These are phyloP conservation scores for Lindgomyces ingoldianus DNA, from an alignment of 495 filamentous ascomycete genomes.

Conservation along the genomic window DNA sequence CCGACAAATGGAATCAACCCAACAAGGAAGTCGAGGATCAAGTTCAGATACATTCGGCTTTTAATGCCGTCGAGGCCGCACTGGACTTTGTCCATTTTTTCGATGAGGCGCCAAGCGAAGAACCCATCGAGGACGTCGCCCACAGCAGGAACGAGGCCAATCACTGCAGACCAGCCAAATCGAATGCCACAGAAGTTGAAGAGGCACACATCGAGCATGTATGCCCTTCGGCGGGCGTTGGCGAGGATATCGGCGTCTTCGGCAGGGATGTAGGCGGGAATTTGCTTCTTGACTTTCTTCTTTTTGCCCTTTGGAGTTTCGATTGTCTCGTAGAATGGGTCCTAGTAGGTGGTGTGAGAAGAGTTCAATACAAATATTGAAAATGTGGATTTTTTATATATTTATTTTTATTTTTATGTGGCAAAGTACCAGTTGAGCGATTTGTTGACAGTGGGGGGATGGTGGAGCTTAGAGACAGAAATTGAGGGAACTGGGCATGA, in stretches of 20 bases:
- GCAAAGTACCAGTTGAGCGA: too few species aligned
- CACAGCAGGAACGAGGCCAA: slow-evolving; percentile 72
- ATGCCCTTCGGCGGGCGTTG: slow-evolving; percentile 76
- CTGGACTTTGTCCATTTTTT: slow-evolving; percentile 65
- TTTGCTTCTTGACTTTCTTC: slow-evolving; percentile 49
- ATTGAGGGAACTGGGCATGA: not conserved
- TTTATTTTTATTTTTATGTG: too few species aligned
- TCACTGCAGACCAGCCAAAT: slow-evolving; percentile 80
- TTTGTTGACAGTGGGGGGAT: too few species aligned
- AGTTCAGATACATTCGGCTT: slow-evolving; percentile 73
- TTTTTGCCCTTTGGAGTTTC: slow-evolving; percentile 39
- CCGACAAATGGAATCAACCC: slow-evolving; percentile 85
- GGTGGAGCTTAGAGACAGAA: too few species aligned
- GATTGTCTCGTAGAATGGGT: slow-evolving; percentile 46
- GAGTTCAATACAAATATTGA: too few species aligned
- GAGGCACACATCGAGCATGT: slow-evolving; percentile 75
- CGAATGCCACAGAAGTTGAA: slow-evolving; percentile 73
- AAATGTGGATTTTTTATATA: too few species aligned
- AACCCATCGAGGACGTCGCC: slow-evolving; percentile 75
- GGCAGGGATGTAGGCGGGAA: slow-evolving; percentile 60
- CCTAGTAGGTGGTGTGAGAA: too few species aligned
- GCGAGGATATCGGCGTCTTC: slow-evolving; percentile 79
- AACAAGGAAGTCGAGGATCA: slow-evolving; percentile 74
- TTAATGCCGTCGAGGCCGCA: slow-evolving; percentile 62
- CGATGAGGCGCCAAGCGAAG: slow-evolving; percentile 69